Base-by-base conservation (phyloP, 768 basidiomycete genomes). In the Asterophora lycoperdoides region DNA sequence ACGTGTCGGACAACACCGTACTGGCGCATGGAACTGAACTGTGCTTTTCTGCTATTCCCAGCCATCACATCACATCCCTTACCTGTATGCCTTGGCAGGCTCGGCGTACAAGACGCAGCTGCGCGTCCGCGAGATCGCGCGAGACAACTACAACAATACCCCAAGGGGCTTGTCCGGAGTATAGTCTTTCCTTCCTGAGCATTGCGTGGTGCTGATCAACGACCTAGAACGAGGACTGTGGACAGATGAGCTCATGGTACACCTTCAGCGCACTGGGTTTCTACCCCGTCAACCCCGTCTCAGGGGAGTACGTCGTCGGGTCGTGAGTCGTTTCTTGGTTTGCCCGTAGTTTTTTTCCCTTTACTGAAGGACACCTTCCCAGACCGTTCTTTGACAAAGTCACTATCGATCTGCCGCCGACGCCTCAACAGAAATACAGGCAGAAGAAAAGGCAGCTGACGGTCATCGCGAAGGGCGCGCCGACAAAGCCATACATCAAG, bases 201-300 rank as follows among this genome's bases (percentile, higher is more conserved):
- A 18, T 38, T 10, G 7, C 30, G 19, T n/a, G 9, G n/a, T 30
- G 15, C 17, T 35, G 2, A 30, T 32, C 9, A 23, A 8, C 9
- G 3, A 9, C 46, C 19, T 51, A 89, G 84, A 93, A 92, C 56
- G 90, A 93, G 62, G 89, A 93, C 60, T 92, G 89, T 54, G 89
- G 89, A 1, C 89, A 93, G 62, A 92, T 92, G 89, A 88, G 85
- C 57, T 86, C 89, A 0, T 92, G 89, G 89, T 91, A 84, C 56
- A 74, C 91, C 13, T 91, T 89, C 68, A 84, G 80, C 42, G 80
- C 87, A 0, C 73, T 93, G 64, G 89, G 89, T 1, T 87, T 92
- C 64, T 93, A 92, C 56, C 88, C 87, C 32, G 87, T 91, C 34
- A 84, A 91, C 59, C 89, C 89, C 0, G 84, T 84, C 0, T 86